Conservation (phyloP, 2,329 filamentous ascomycete species). For the Albifimbria verrucaria region DNA sequence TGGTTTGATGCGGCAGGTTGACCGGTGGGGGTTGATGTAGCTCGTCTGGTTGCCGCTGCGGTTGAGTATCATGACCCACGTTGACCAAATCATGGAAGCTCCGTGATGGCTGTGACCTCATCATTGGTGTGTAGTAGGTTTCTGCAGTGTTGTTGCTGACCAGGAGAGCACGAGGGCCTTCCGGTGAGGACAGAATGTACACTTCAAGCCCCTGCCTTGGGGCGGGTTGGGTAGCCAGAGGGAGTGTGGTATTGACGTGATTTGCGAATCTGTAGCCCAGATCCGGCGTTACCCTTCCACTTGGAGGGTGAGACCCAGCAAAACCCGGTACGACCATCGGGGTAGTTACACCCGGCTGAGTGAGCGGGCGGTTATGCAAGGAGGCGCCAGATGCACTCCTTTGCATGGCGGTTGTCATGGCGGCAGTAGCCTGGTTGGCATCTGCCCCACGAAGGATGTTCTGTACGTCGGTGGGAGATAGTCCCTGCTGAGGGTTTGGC, state of each 20-base stretch:
- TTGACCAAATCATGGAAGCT: not conserved
- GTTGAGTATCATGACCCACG: conserved; percentile 6
- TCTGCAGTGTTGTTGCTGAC: conserved; percentile 48
- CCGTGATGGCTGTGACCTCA: not conserved
- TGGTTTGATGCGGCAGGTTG: conserved; percentile 13
- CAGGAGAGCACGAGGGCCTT: conserved; percentile 55
- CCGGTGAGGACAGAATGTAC: conserved; percentile 59
- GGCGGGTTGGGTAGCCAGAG: conserved; percentile 14
- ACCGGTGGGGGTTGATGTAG: conserved; percentile 5
- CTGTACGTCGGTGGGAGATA: conserved; percentile 42
- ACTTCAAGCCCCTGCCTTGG: conserved; percentile 42
- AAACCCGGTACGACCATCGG: conserved; percentile 15
- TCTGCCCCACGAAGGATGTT: conserved; percentile 45
- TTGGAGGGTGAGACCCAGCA: conserved; percentile 35
- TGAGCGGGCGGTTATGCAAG: conserved; percentile 28
- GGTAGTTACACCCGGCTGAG: conserved; percentile 40
- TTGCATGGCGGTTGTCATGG: conserved; percentile 49
- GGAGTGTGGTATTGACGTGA: conserved; percentile 20
- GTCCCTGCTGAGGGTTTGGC: conserved; percentile 18
- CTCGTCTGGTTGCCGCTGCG: conserved; percentile 8
- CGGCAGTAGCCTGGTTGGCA: conserved; percentile 40
- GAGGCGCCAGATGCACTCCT: conserved; percentile 47
- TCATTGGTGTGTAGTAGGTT: conserved; percentile 44
- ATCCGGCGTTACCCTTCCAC: conserved; percentile 47
- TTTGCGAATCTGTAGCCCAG: conserved; percentile 28